phyloP scores from a whole-genome alignment of 2,329 filamentous ascomycete species.

The Cladosporium phlei region DNA sequence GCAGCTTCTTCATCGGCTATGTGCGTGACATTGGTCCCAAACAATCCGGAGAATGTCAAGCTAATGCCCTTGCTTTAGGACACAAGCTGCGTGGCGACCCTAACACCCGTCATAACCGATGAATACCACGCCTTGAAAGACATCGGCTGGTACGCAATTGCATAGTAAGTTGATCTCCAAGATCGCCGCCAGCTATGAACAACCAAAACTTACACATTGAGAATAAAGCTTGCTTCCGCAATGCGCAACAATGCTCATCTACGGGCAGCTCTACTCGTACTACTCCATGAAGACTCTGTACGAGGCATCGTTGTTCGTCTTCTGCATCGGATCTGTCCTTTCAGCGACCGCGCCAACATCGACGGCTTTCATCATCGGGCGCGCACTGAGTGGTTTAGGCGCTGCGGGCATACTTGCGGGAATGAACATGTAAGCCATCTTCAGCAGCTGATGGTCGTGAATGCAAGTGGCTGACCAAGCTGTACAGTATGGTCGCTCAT shows the following conservation, averaged over 20 bases:
- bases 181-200: background rate
- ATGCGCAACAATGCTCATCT: constrained; percentile 40
- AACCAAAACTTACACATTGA: background rate
- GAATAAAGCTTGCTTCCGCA: too few species aligned
- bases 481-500: background rate
- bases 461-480: background rate
- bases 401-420: constrained; percentile 48
- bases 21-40: too few species aligned
- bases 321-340: constrained; percentile 49
- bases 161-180: constrained; percentile 48
- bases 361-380: constrained; percentile 47
- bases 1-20: too few species aligned
- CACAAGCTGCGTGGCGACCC: background rate
- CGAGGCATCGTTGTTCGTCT: constrained; percentile 42
- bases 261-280: constrained; percentile 46
- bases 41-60: too few species aligned
- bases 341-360: constrained; percentile 49
- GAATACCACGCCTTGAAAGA: too few species aligned
- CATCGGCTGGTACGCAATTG: constrained; percentile 41
- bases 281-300: constrained; percentile 44
- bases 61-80: too few species aligned
- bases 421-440: constrained; percentile 33
- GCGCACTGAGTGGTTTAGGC: constrained; percentile 48
- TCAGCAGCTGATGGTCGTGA: too few species aligned
- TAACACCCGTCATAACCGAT: background rate